A percentile compares a stretch with the other conserved stretches of the same genome.
These are phyloP conservation scores for Eutypella sp. DNA, from an alignment of 2,329 filamentous ascomycete species.

Conservation along the genomic window DNA sequence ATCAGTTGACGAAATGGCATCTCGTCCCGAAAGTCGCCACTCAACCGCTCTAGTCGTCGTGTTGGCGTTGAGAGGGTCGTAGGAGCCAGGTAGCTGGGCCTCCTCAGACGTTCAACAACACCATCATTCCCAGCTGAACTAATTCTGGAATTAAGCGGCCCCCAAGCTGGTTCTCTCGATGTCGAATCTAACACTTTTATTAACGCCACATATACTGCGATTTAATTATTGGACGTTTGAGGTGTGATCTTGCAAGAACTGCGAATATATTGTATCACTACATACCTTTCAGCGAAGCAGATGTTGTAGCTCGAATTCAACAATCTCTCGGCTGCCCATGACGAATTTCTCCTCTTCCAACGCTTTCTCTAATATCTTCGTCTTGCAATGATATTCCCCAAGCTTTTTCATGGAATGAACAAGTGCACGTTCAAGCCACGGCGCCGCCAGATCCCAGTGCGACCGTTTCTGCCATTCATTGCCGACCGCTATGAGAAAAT, in stretches of 20 bases:
- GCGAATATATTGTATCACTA: not conserved
- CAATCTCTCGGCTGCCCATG: not conserved
- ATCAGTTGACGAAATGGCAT: too few relatives aligned
- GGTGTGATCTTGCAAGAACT: not conserved
- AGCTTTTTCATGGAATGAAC: not conserved
- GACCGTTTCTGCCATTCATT: not conserved
- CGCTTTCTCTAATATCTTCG: not conserved
- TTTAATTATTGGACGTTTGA: not conserved
- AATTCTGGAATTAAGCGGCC: too few relatives aligned
- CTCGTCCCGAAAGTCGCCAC: too few relatives aligned
- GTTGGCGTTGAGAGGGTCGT: too few relatives aligned
- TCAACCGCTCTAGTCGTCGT: too few relatives aligned
- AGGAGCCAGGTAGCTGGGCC: too few relatives aligned
- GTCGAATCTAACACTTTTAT: too few relatives aligned
- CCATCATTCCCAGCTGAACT: too few relatives aligned
- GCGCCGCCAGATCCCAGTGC: not conserved
- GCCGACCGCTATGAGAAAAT: not conserved
- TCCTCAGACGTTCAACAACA: too few relatives aligned
- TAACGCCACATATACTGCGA: not conserved
- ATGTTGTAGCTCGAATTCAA: not conserved
- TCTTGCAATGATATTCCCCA: not conserved
- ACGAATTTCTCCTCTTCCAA: not conserved
- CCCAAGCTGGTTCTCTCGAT: too few relatives aligned
- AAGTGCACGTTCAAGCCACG: not conserved
- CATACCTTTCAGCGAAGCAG: not conserved